phyloP scores from a whole-genome alignment of 148 eudicot species.

The Rhododendron williamsianum region DNA sequence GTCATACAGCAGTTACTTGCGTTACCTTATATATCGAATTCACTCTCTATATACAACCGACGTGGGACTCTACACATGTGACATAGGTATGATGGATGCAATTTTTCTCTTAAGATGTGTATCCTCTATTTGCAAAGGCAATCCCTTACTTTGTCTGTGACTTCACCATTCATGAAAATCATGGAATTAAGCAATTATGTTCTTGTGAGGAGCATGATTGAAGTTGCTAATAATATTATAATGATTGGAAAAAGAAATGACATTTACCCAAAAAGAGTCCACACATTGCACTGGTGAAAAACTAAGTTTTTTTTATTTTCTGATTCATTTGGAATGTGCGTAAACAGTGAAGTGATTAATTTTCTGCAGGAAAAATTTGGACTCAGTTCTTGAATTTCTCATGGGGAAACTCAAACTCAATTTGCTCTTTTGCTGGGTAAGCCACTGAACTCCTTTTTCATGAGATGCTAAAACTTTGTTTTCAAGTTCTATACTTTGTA shows the following conservation, averaged over 20 bases:
- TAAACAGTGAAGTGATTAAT: conserved; percentile 3
- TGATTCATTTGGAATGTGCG: not conserved
- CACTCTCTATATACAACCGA: no score
- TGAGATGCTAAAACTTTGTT: not conserved
- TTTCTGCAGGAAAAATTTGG: conserved; percentile 49
- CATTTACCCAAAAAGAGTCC: not conserved
- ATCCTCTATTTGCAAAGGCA: not conserved
- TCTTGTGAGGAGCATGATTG: not conserved
- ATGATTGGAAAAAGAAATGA: not conserved
- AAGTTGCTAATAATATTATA: not conserved
- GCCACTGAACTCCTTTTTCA: not conserved
- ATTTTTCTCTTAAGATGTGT: not conserved
- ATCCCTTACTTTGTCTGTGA: not conserved
- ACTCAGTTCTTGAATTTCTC: conserved; percentile 50
- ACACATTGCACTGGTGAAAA: not conserved
- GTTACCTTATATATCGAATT: no score
- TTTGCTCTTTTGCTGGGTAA: conserved; percentile 78
- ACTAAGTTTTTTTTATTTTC: not conserved
- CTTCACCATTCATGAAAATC: not conserved
- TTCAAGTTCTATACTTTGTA: not conserved
- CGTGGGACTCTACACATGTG: no score
- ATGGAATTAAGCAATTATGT: not conserved
- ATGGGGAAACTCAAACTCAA: conserved; percentile 35
- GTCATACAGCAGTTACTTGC: no score
- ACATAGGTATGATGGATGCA: not conserved